Conservation (phyloP, 495 filamentous ascomycete species). For the Aspergillus bertholletiae region DNA sequence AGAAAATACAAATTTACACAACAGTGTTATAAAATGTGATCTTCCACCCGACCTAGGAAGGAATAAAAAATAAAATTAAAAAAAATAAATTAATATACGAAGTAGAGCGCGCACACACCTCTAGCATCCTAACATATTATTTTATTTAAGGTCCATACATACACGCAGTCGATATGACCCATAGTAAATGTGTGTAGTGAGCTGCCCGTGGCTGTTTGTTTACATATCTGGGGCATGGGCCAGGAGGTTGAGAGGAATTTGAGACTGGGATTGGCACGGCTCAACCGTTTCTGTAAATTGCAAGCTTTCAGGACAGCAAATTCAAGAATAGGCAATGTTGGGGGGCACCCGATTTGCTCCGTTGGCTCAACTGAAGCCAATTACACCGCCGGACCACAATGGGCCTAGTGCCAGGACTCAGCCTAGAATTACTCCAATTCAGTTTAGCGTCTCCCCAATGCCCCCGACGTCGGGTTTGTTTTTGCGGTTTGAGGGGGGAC, state of each 20-base stretch:
- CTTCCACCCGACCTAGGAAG: too few relatives aligned
- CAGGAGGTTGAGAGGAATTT: not conserved
- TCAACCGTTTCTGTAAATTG: conserved; percentile 1
- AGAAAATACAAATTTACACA: too few relatives aligned
- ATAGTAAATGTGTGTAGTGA: too few relatives aligned
- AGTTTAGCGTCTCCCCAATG: conserved; percentile 9
- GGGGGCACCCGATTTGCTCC: conserved; percentile 20
- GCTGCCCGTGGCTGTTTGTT: not conserved
- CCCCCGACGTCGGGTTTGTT: not conserved
- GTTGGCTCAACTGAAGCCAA: conserved; percentile 13
- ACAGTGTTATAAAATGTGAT: too few relatives aligned
- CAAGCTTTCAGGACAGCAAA: too few relatives aligned
- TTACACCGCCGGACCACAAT: conserved; percentile 14
- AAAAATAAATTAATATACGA: too few relatives aligned
- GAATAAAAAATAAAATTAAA: too few relatives aligned
- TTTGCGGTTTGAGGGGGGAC: not conserved
- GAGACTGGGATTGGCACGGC: not conserved
- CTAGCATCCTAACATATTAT: too few relatives aligned
- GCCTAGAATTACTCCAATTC: conserved; percentile 1
- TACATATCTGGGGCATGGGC: not conserved
- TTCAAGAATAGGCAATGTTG: conserved; percentile 1
- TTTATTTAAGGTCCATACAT: too few relatives aligned
- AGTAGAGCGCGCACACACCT: too few relatives aligned
- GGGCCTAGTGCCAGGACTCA: conserved; percentile 6
- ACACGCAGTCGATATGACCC: too few relatives aligned